Conservation (phyloP, 352 stramenopile genomes). For the Pythium oligandrum region DNA sequence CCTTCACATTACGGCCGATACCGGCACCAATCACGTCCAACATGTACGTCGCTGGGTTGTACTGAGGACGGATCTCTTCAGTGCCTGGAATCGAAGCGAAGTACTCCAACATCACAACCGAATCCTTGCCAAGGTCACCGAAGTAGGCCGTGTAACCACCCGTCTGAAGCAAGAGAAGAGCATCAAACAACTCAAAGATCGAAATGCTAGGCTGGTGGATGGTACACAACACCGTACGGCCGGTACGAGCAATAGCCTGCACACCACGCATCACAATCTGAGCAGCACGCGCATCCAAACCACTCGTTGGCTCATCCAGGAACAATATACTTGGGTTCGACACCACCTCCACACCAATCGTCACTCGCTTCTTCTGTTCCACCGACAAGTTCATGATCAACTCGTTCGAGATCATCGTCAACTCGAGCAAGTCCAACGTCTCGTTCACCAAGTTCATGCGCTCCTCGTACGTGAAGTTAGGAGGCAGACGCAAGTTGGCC, state of each 20-base stretch:
- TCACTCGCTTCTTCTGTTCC: constrained; percentile 92
- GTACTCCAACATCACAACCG: constrained; percentile 83
- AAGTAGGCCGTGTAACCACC: constrained; percentile 74
- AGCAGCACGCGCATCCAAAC: constrained; percentile 81
- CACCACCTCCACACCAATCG: constrained; percentile 91
- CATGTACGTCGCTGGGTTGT: constrained; percentile 91
- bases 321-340: constrained; percentile 93
- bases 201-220: constrained; percentile 63
- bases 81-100: constrained; percentile 75
- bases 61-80: constrained; percentile 55
- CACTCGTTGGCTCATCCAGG: constrained; percentile 89
- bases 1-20: constrained; percentile 47
- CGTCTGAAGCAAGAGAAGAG: constrained; percentile 76
- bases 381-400: constrained; percentile 75
- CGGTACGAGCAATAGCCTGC: constrained; percentile 76
- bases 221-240: constrained; percentile 81
- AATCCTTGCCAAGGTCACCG: constrained; percentile 80
- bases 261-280: constrained; percentile 86
- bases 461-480: constrained; percentile 30
- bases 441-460: constrained; percentile 48
- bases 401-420: constrained; percentile 32
- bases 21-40: constrained; percentile 80
- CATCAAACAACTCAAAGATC: constrained; percentile 92
- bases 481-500: constrained; percentile 75
- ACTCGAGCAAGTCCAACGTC: constrained; percentile 51